Conservation (phyloP, 306 rosid species). For the Prunus armeniaca region DNA sequence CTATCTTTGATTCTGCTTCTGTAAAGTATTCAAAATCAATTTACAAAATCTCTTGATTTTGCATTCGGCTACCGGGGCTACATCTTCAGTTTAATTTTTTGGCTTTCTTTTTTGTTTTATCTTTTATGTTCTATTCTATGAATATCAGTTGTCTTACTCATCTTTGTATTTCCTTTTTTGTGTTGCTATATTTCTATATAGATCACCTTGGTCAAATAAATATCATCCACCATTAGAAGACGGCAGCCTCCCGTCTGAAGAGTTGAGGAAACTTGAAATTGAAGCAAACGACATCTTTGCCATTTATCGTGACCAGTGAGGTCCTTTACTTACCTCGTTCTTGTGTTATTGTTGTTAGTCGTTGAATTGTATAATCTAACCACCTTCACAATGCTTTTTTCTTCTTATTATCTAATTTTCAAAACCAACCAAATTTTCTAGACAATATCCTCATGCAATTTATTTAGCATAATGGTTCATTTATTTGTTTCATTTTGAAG, state of each 20-base stretch:
- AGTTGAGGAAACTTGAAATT: constrained; percentile 84
- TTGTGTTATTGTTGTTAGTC: constrained; percentile 15
- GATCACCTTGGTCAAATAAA: constrained; percentile 97
- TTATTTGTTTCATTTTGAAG: constrained; percentile 16
- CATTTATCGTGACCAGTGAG: constrained; percentile 99
- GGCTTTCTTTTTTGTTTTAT: neutral
- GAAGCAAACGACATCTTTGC: constrained; percentile 95
- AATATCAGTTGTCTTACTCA: neutral
- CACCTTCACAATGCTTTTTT: neutral
- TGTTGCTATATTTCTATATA: constrained; percentile 31
- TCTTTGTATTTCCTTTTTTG: neutral
- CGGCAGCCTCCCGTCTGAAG: constrained; percentile 72
- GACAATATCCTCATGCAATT: constrained; percentile 4
- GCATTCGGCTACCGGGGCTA: neutral
- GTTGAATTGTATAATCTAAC: constrained; percentile 16
- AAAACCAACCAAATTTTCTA: constrained; percentile 7
- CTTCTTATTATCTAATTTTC: neutral
- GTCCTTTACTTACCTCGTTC: constrained; percentile 87
- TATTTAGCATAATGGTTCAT: neutral
- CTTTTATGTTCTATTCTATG: neutral
- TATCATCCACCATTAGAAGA: constrained; percentile 86
- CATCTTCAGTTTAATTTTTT: neutral
- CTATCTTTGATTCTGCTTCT: too few relatives aligned
- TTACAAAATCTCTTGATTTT: neutral
- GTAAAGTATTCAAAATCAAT: neutral